Base-by-base conservation (phyloP, 169 alveolate species). In the Prorocentrum cordatum region DNA sequence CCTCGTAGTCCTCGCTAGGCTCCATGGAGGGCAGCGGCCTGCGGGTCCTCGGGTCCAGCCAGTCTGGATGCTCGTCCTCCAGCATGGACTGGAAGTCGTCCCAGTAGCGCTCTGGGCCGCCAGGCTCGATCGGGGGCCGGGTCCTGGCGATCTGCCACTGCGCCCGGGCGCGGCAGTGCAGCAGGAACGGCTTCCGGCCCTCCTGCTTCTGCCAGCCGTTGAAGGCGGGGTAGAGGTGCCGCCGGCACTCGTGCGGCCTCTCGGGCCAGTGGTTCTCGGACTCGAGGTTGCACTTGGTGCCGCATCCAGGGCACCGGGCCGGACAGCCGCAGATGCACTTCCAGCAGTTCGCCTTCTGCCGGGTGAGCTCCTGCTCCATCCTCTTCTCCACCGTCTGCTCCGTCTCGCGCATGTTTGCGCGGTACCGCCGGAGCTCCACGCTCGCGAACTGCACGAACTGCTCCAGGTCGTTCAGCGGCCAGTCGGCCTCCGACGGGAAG, bases 271-370 rank as follows among this genome's bases (percentile, higher is more conserved):
- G 90, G 39, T 39, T 80, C 54, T 80, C 90, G 27, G 24, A 26
- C 68, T 80, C 90, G 39, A 80, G 62, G 29, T 80, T 80, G 79
- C 75, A 77, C 42, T 77, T 77, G 64, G 87, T 77, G 33, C 87
- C 87, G 26, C 87, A 77, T 22, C 87, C 87, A 9, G 87, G 87
- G 73, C 87, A 77, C 58, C 90, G 50, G 7, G 90, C 90, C 10
- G 90, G 90, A 67, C 90, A 80, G 54, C 90, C 90, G 10, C 79
- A 80, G 36, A 80, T 80, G 90, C 90, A 72, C 58, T 80, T 80
- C 90, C 90, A 80, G 67, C 42, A 80, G 47, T 80, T 79, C 29
- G 68, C 5, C 64, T 80, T 80, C 67, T 80, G 90, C 32, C 90
- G 90, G 24, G 79, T 62, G 50, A 80, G 67, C 54, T 80, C 90